Percentiles rank a stretch among this genome's conserved stretches.
phyloP scores from a whole-genome alignment of 2,329 filamentous ascomycete species.

The Uncinocarpus reesii region DNA sequence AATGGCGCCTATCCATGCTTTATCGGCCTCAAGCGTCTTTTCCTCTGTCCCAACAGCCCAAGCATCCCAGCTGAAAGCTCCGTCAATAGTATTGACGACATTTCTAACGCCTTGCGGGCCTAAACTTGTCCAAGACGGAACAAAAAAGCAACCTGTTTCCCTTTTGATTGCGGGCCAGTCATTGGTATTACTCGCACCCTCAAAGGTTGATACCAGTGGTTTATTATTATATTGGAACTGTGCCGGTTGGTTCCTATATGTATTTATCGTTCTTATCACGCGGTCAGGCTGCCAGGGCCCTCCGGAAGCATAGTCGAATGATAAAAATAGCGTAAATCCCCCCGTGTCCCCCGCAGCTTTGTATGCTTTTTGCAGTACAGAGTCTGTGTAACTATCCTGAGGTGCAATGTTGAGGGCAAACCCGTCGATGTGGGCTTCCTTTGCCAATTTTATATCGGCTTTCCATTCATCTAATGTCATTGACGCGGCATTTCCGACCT shows the following conservation, averaged over 20 bases:
- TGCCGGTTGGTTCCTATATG: conserved; percentile 21
- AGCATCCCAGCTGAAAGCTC: conserved; percentile 37
- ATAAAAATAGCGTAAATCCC: conserved; percentile 30
- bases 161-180: conserved; percentile 40
- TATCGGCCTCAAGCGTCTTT: conserved; percentile 31
- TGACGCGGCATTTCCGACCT: conserved; percentile 16
- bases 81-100: conserved; percentile 28
- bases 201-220: conserved; percentile 37
- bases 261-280: conserved; percentile 22
- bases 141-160: conserved; percentile 33
- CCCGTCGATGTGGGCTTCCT: conserved; percentile 18
- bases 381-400: conserved; percentile 25
- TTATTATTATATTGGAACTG: conserved; percentile 25
- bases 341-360: conserved; percentile 23
- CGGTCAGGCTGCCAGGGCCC: conserved; percentile 25
- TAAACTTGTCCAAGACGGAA: conserved; percentile 39
- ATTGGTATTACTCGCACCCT: conserved; percentile 33
- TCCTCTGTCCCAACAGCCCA: conserved; percentile 33
- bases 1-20: conserved; percentile 32
- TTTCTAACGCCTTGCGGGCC: conserved; percentile 23
- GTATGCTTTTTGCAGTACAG: conserved; percentile 24
- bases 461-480: conserved; percentile 17
- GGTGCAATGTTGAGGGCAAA: conserved; percentile 25
- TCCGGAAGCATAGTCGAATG: conserved; percentile 30
- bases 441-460: conserved; percentile 17